Percentiles rank a stretch among this genome's conserved stretches.
Conservation (phyloP, 768 basidiomycete genomes). For the Cystofilobasidium capitatum region DNA sequence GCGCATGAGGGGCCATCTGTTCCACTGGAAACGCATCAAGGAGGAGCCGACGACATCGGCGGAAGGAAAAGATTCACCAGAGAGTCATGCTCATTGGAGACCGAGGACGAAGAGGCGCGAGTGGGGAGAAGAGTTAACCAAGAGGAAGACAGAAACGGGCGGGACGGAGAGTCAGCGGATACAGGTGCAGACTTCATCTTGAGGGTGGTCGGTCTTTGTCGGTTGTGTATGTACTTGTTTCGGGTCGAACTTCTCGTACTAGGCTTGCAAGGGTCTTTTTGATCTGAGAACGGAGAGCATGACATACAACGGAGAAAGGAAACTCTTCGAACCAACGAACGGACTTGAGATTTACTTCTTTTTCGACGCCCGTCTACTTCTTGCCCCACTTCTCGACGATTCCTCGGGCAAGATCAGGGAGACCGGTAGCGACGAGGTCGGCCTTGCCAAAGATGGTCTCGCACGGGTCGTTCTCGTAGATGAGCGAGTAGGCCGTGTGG, state of each 20-base stretch:
- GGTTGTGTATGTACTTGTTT: too few relatives aligned
- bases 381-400: constrained; percentile 33
- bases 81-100: background rate
- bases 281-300: too few relatives aligned
- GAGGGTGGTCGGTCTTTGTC: too few relatives aligned
- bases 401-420: constrained; percentile 28
- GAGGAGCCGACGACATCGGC: background rate
- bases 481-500: constrained; percentile 31
- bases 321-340: too few relatives aligned
- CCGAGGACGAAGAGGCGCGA: background rate
- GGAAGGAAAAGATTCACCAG: background rate
- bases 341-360: too few relatives aligned
- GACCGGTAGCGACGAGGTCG: constrained; percentile 30
- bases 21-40: background rate
- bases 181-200: too few relatives aligned
- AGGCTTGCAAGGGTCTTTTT: too few relatives aligned
- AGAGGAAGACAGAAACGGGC: too few relatives aligned
- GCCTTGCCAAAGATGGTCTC: constrained; percentile 30
- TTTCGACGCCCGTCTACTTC: too few relatives aligned
- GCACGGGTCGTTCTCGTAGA: constrained; percentile 33
- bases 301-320: too few relatives aligned
- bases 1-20: constrained; percentile 13
- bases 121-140: background rate
- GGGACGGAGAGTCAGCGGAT: too few relatives aligned
- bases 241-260: too few relatives aligned